phyloP scores from a whole-genome alignment of 75 land plant species.

The Sequoia sempervirens region DNA sequence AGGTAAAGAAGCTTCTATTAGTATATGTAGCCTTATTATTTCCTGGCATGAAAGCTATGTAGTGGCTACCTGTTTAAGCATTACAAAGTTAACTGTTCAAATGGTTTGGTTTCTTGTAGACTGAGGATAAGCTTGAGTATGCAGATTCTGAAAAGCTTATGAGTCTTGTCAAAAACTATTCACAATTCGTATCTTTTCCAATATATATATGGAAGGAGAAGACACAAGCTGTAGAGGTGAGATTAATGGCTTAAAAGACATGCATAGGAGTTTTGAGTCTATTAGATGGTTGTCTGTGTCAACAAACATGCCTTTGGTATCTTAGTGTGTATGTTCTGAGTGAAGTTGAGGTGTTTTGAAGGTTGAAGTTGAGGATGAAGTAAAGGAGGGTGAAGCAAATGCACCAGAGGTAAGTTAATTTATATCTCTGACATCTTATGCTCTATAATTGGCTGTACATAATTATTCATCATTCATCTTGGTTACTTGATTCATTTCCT shows the following conservation, averaged over 20 bases:
- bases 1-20: slow-evolving; percentile 39
- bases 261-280: not conserved
- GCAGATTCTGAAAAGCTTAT: slow-evolving; percentile 77
- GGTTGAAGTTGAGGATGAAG: slow-evolving; percentile 76
- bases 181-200: slow-evolving; percentile 98
- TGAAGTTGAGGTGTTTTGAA: slow-evolving; percentile 7
- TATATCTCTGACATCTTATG: slow-evolving; percentile 11
- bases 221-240: slow-evolving; percentile 75
- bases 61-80: not conserved
- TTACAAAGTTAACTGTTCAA: not conserved
- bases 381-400: slow-evolving; percentile 49
- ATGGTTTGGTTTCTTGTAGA: slow-evolving; percentile 26
- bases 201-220: slow-evolving; percentile 96
- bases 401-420: slow-evolving; percentile 14
- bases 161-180: slow-evolving; percentile 89
- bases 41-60: not conserved
- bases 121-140: slow-evolving; percentile 78
- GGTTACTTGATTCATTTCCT: not conserved
- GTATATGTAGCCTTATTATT: not conserved
- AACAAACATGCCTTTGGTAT: not conserved
- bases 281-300: not conserved
- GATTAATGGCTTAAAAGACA: not conserved
- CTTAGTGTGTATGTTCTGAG: not conserved
- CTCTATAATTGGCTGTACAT: not conserved
- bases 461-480: not conserved